Evolutionary conservation across 2,329 filamentous ascomycete species (phyloP).

Genomic region (Cadophora sp.): DNA sequence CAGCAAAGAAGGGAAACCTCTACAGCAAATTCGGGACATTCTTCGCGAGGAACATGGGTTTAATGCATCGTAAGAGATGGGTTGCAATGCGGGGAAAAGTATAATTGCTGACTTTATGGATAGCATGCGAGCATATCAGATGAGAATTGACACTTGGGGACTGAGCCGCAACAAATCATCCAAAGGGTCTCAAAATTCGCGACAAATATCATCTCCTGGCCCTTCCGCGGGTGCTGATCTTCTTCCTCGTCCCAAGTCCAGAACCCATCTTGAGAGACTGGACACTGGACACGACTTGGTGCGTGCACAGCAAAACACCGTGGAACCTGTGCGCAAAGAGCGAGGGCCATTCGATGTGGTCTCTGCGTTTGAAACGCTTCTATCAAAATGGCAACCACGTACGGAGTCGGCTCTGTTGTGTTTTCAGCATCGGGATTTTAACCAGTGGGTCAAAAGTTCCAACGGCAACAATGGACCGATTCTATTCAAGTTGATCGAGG

Average conservation of each 20-base stretch:
- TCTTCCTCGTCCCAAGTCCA: background rate
- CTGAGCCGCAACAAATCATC: conserved; percentile 26
- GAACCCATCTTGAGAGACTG: background rate
- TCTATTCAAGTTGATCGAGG: conserved; percentile 35
- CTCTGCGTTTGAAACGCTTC: conserved; percentile 28
- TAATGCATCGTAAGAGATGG: conserved; percentile 31
- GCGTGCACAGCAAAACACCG: background rate
- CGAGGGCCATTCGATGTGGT: conserved; percentile 15
- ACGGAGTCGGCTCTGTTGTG: conserved; percentile 28
- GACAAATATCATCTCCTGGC: background rate
- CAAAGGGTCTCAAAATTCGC: conserved; percentile 2
- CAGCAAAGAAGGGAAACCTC: conserved; percentile 25
- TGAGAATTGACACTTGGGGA: conserved; percentile 27
- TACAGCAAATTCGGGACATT: conserved; percentile 30
- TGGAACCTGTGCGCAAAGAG: background rate
- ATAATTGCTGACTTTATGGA: conserved; percentile 3
- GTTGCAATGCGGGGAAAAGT: background rate
- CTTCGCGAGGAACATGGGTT: conserved; percentile 27
- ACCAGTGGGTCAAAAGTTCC: conserved; percentile 22
- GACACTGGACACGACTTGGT: background rate
- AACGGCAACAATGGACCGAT: conserved; percentile 23
- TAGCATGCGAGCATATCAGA: conserved; percentile 30
- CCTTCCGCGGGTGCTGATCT: background rate
- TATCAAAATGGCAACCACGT: conserved; percentile 33
- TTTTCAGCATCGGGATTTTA: conserved; percentile 29